Percentiles rank a stretch among this genome's conserved stretches.
Evolutionary conservation across 345 rosid genomes (phyloP).

Genomic region (Sonneratia caseolaris): DNA sequence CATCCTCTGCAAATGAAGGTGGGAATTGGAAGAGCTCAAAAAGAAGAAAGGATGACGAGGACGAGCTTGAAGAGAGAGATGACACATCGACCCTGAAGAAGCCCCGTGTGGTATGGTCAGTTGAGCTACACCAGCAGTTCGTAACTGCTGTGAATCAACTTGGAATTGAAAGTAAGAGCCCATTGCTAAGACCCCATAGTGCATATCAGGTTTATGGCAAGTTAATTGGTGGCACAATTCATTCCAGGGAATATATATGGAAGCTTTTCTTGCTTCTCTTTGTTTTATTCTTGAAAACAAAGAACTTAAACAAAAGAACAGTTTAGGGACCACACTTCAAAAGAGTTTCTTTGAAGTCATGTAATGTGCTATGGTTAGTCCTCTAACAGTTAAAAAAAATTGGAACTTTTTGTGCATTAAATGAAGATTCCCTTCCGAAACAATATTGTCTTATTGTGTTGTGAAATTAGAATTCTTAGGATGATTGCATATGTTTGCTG

Average conservation of each 20-base stretch:
- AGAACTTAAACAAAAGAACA: too few relatives aligned
- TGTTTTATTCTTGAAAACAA: too few relatives aligned
- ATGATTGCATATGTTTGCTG: not conserved
- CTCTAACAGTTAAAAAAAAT: too few relatives aligned
- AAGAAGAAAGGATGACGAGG: constrained; percentile 56
- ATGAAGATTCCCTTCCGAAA: not conserved
- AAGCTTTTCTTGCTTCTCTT: too few relatives aligned
- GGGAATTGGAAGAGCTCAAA: constrained; percentile 33
- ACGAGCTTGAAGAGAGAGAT: constrained; percentile 61
- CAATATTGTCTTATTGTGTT: not conserved
- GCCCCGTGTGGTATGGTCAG: constrained; percentile 80
- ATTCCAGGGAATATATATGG: too few relatives aligned
- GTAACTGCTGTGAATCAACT: constrained; percentile 78
- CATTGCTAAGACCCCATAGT: not conserved
- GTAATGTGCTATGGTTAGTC: too few relatives aligned
- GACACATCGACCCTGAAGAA: constrained; percentile 69
- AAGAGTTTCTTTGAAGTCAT: too few relatives aligned
- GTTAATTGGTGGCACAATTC: too few relatives aligned
- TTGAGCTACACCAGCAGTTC: constrained; percentile 82
- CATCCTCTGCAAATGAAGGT: constrained; percentile 59
- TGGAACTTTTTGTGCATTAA: not conserved
- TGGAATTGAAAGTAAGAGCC: constrained; percentile 74
- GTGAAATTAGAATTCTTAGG: not conserved
- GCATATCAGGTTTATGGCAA: too few relatives aligned
- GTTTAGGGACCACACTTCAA: too few relatives aligned